Evolutionary conservation across 2,329 filamentous ascomycete genomes (phyloP), one percentile per base, ranked within the genome.

Genomic region (Colletotrichum sp.): DNA sequence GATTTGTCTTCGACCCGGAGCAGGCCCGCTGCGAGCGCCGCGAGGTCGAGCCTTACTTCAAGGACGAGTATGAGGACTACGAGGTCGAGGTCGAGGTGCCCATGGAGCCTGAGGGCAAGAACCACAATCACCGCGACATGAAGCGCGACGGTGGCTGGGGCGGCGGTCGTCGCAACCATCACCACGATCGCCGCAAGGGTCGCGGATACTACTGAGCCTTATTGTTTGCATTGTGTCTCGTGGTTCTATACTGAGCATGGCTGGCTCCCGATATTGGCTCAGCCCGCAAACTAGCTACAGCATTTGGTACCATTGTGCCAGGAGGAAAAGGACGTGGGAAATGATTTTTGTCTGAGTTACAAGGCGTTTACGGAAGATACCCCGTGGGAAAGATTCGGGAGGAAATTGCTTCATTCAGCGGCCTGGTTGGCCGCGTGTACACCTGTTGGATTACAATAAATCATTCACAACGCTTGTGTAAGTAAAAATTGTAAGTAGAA

Each of bases 1-100:
- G 97, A 8, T 99, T 98, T 83, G 95, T 98, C 85, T 93, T 99
- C 65, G 95, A 98, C 78, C 92, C 93, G 0, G 93, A 94, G 71
- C 91, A 93, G 66, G 96, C 96, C 3, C 90, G 90, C 63, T 88
- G 89, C 18, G 97, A 99, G 85, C 91, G 92, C 79, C 89, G 90
- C 15, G 88, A 90, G 15, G 93, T 96, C 3, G 89, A 89, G 6
- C 88, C 90, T 66, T 96, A 93, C 83, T 95, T 94, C 81, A 91
- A 90, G 57, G 91, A 94, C 59, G 93, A 95, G 81, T 95, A 92
- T 80, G 94, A 96, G 79, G 94, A 96, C 81, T 93, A 93, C 80
- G 93, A 94, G 81, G 88, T 95, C 57, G 95, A 98, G 81, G 92
- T 96, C 28, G 95, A 98, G 79, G 93, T 95, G 79, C 82, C 84